These are phyloP conservation scores for Penium margaritaceum DNA, from an alignment of 139 green algal genomes.

Conservation along the genomic window DNA sequence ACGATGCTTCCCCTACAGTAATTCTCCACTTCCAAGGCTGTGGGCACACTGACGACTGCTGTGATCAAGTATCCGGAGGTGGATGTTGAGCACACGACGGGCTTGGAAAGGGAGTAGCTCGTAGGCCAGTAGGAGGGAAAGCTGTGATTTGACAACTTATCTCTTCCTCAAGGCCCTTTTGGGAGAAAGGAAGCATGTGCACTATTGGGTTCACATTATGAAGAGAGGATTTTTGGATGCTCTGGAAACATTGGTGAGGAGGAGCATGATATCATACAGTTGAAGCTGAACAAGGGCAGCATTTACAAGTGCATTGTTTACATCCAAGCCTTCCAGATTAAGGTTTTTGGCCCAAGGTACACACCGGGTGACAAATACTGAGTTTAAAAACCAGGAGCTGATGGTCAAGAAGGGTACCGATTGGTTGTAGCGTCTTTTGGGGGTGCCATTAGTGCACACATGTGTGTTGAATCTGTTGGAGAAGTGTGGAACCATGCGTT, in stretches of 20 bases:
- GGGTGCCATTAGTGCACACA: too few relatives aligned
- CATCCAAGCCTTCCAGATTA: conserved; percentile 29
- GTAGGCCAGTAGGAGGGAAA: conserved; percentile 12
- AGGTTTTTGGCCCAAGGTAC: conserved; percentile 13
- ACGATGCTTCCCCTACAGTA: too few relatives aligned
- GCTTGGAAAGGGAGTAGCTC: conserved; percentile 1
- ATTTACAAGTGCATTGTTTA: conserved; percentile 33
- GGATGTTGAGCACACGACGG: background rate
- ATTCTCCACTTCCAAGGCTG: too few relatives aligned
- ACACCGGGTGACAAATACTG: conserved; percentile 24
- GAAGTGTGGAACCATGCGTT: too few relatives aligned
- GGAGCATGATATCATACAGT: conserved; percentile 45
- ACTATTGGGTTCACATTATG: conserved; percentile 42
- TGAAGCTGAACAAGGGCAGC: conserved; percentile 41
- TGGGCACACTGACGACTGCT: too few relatives aligned
- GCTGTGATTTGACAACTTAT: conserved; percentile 27
- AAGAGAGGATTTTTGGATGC: conserved; percentile 42
- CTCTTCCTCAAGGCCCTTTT: conserved; percentile 35
- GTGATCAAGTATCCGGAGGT: background rate
- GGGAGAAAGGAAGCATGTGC: conserved; percentile 42
- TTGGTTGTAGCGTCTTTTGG: too few relatives aligned
- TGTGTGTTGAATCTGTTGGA: too few relatives aligned
- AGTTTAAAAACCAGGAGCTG: too few relatives aligned
- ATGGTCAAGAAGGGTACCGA: too few relatives aligned
- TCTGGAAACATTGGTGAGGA: conserved; percentile 39